Conservation (phyloP, 140 eudicot species). For the Erigeron philadelphicus region DNA sequence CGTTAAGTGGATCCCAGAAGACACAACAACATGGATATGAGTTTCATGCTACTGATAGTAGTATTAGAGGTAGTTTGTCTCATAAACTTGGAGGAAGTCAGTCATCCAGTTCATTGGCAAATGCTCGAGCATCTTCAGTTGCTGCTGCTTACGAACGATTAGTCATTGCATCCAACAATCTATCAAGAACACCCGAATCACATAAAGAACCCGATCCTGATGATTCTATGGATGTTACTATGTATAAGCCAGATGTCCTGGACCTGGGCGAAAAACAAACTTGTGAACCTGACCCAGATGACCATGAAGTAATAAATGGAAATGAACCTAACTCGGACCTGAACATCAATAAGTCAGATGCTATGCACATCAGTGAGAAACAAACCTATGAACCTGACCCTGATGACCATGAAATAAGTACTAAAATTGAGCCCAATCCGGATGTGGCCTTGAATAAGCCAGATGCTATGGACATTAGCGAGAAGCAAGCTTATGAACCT, state of each 20-base stretch:
- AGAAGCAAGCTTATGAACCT: conserved; percentile 27
- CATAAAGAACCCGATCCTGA: conserved; percentile 39
- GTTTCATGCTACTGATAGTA: conserved; percentile 23
- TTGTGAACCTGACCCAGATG: conserved; percentile 40
- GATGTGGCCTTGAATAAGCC: conserved; percentile 19
- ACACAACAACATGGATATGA: conserved; percentile 42
- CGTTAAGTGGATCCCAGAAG: conserved; percentile 42
- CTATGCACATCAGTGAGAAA: too few relatives aligned
- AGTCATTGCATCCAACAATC: conserved; percentile 35
- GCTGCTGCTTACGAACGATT: conserved; percentile 85
- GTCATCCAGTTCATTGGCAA: conserved; percentile 33
- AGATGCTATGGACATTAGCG: conserved; percentile 19
- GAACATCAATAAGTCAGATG: too few relatives aligned
- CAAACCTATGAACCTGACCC: conserved; percentile 32
- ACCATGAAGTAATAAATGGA: conserved; percentile 3
- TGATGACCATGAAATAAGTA: conserved; percentile 19
- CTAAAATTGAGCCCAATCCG: conserved; percentile 16
- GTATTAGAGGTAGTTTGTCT: conserved; percentile 29
- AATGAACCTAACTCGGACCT: conserved; percentile 24
- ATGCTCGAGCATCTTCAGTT: conserved; percentile 72
- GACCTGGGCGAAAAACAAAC: conserved; percentile 19
- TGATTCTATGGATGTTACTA: conserved; percentile 24
- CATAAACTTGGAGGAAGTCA: conserved; percentile 70
- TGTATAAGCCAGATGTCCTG: conserved; percentile 15
- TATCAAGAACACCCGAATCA: conserved; percentile 28